A percentile compares a stretch with the other conserved stretches of the same genome.
Conservation (phyloP, 805 yeast genomes). For the Spathaspora gorwiae region DNA sequence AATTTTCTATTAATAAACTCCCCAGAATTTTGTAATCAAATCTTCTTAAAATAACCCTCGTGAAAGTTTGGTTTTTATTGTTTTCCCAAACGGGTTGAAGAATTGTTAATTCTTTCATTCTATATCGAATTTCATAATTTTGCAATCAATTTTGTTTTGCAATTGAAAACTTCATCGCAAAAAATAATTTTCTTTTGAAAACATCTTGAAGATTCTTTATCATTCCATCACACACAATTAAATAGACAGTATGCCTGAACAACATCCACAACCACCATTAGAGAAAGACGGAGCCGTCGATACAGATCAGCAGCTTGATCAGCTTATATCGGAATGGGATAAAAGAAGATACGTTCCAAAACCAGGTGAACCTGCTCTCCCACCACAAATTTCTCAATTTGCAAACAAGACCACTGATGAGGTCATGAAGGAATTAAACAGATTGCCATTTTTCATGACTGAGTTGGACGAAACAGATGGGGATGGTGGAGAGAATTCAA, state of each 20-base stretch:
- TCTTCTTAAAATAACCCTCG: too few relatives aligned
- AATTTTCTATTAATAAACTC: too few relatives aligned
- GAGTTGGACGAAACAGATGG: constrained; percentile 73
- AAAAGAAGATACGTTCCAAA: constrained; percentile 35
- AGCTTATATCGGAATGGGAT: constrained; percentile 39
- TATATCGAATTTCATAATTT: too few relatives aligned
- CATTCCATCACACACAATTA: too few relatives aligned
- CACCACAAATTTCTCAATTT: constrained; percentile 73
- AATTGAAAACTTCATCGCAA: not conserved
- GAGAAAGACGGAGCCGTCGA: not conserved
- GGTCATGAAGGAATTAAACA: constrained; percentile 69
- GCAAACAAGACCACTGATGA: constrained; percentile 68
- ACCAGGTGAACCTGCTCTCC: constrained; percentile 66
- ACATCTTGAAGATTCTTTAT: too few relatives aligned
- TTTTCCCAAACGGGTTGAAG: too few relatives aligned
- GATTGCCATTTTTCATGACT: constrained; percentile 93
- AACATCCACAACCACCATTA: not conserved
- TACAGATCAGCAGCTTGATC: constrained; percentile 9
- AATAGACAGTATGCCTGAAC: too few relatives aligned
- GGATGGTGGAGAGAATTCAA: constrained; percentile 67
- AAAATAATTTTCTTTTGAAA: too few relatives aligned
- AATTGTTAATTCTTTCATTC: too few relatives aligned
- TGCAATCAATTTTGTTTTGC: too few relatives aligned
- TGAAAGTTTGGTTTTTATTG: too few relatives aligned
- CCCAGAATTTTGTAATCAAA: too few relatives aligned